A percentile compares a stretch with the other conserved stretches of the same genome.
These are phyloP conservation scores for Spergularia bocconei DNA, from an alignment of 148 eudicot genomes.

Conservation along the genomic window DNA sequence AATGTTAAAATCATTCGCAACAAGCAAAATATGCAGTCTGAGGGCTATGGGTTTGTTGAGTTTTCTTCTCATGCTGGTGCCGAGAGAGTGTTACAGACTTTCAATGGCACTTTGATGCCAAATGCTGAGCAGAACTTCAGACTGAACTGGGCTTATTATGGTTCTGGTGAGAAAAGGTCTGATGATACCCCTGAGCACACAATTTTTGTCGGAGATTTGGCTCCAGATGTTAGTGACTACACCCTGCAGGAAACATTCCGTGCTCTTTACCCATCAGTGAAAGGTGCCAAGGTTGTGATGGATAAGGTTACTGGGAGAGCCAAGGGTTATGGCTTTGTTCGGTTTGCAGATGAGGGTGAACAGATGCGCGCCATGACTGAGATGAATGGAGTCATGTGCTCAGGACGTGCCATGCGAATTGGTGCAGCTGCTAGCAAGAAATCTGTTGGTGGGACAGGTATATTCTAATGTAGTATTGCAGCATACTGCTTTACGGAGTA, in stretches of 20 bases:
- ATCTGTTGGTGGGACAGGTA: constrained; percentile 45
- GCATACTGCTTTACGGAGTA: background rate
- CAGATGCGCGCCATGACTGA: constrained; percentile 84
- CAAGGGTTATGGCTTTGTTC: constrained; percentile 95
- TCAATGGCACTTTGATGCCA: constrained; percentile 75
- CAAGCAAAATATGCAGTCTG: constrained; percentile 73
- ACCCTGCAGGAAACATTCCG: constrained; percentile 79
- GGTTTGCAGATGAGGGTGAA: constrained; percentile 81
- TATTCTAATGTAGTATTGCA: background rate
- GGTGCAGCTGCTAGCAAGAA: constrained; percentile 92
- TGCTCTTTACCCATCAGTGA: constrained; percentile 68
- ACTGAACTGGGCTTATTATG: constrained; percentile 90
- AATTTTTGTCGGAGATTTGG: constrained; percentile 89
- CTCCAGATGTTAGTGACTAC: constrained; percentile 86
- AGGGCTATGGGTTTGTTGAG: constrained; percentile 89
- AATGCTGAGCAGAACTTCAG: constrained; percentile 71
- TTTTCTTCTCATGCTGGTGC: constrained; percentile 72
- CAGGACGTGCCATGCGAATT: constrained; percentile 86
- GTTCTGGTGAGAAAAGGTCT: constrained; percentile 72
- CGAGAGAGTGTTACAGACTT: constrained; percentile 64
- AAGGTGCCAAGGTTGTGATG: constrained; percentile 91
- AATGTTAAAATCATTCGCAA: constrained; percentile 75
- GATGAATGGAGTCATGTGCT: constrained; percentile 83
- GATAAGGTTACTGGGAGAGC: constrained; percentile 75
- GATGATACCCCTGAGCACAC: constrained; percentile 74